Evolutionary conservation across 1,284 basidiomycete genomes (phyloP).

Genomic region (Marasmius tenuissimus): DNA sequence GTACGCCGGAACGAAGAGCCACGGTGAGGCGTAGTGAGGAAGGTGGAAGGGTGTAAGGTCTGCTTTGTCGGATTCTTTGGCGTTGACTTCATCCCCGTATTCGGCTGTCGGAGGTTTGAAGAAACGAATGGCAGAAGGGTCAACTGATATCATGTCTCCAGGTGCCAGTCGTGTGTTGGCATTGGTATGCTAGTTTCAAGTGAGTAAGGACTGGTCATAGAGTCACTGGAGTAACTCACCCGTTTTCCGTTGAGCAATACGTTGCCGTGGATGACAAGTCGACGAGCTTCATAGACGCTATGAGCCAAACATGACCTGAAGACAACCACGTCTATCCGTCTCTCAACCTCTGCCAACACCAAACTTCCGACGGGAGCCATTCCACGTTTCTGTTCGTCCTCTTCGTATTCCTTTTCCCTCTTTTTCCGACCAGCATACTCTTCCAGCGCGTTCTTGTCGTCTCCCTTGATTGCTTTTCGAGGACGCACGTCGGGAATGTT

Average conservation of each 20-base stretch:
- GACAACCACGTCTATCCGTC: slow-evolving; percentile 89
- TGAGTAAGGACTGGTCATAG: slow-evolving; percentile 5
- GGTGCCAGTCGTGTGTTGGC: slow-evolving; percentile 91
- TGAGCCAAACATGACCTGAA: slow-evolving; percentile 92
- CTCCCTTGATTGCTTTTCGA: slow-evolving; percentile 37
- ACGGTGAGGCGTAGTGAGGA: slow-evolving; percentile 86
- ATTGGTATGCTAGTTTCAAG: slow-evolving; percentile 64
- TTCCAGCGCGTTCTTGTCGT: slow-evolving; percentile 45
- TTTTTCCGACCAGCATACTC: slow-evolving; percentile 58
- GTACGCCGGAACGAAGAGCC: slow-evolving; percentile 95
- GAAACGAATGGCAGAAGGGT: slow-evolving; percentile 82
- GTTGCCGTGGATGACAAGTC: slow-evolving; percentile 84
- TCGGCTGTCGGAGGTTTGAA: slow-evolving; percentile 46
- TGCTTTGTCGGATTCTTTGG: slow-evolving; percentile 14
- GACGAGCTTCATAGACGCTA: slow-evolving; percentile 87
- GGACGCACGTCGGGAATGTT: slow-evolving; percentile 86
- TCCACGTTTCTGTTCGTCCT: slow-evolving; percentile 60
- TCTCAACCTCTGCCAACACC: slow-evolving; percentile 93
- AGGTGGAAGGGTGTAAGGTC: slow-evolving; percentile 79
- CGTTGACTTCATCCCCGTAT: slow-evolving; percentile 30
- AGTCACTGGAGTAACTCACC: slow-evolving; percentile 45
- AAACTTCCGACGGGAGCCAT: slow-evolving; percentile 84
- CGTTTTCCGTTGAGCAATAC: slow-evolving; percentile 89
- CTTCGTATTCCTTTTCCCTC: slow-evolving; percentile 45
- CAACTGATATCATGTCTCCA: slow-evolving; percentile 91